Conservation (phyloP, 768 basidiomycete species). For the Auricularia auricula-judae region DNA sequence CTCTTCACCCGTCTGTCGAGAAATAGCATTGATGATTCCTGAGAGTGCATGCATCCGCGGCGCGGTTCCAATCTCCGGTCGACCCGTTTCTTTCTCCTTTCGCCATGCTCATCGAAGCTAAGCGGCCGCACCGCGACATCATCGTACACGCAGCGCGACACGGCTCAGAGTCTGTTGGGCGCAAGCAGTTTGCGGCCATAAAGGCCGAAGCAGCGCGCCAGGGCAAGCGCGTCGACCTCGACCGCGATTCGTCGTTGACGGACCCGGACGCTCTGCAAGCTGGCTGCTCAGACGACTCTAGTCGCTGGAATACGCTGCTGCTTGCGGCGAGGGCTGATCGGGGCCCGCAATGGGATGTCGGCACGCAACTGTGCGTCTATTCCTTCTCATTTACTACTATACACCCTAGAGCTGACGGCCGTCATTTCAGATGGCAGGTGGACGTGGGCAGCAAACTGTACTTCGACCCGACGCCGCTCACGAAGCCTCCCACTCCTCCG, state of each 20-base stretch:
- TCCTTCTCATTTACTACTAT: not conserved
- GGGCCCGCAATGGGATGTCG: conserved; percentile 82
- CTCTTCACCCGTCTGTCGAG: too few relatives aligned
- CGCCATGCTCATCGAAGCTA: not conserved
- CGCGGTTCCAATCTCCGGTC: not conserved
- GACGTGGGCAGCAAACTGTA: conserved; percentile 63
- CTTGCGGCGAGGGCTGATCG: conserved; percentile 69
- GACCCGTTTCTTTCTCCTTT: not conserved
- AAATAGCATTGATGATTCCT: too few relatives aligned
- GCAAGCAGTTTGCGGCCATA: not conserved
- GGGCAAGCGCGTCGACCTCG: not conserved
- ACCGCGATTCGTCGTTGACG: not conserved
- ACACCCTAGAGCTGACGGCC: not conserved
- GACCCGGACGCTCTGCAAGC: not conserved
- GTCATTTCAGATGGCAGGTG: conserved; percentile 50
- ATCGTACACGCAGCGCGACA: not conserved
- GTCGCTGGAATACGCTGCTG: conserved; percentile 77
- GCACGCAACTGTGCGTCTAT: conserved; percentile 64
- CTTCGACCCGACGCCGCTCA: conserved; percentile 54
- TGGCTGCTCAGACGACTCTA: conserved; percentile 46
- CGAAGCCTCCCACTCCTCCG: not conserved
- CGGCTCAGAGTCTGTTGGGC: not conserved
- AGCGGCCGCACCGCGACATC: not conserved
- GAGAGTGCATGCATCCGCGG: too few relatives aligned
- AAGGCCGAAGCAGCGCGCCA: not conserved